phyloP scores from a whole-genome alignment of 1,139 yeast genomes.

The Pichia cactophila region DNA sequence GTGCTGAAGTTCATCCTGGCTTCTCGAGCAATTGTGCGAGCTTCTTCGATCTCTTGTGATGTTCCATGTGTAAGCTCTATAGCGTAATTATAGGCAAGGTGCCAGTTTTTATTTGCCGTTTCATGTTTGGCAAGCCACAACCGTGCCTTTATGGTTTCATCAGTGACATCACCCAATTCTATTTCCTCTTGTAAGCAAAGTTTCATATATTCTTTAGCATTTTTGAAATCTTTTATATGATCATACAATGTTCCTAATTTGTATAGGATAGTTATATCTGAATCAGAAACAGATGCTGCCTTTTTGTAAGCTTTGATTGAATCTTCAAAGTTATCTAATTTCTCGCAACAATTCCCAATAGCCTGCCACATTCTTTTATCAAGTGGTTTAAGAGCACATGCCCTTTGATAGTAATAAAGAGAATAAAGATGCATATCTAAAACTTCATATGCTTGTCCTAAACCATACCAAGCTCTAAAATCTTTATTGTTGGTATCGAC shows the following conservation, averaged over 20 bases:
- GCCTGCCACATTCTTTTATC: constrained; percentile 98
- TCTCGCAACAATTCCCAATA: constrained; percentile 82
- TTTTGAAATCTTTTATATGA: constrained; percentile 41
- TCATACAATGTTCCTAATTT: constrained; percentile 67
- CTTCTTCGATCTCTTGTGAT: constrained; percentile 84
- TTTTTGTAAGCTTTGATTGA: constrained; percentile 56
- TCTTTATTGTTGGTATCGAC: constrained; percentile 85
- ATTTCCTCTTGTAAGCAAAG: constrained; percentile 62
- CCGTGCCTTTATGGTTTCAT: constrained; percentile 75
- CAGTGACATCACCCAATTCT: constrained; percentile 55
- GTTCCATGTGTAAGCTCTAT: constrained; percentile 68
- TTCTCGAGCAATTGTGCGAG: constrained; percentile 74
- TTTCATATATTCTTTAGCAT: constrained; percentile 62
- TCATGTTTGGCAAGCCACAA: constrained; percentile 82
- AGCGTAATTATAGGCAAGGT: constrained; percentile 68
- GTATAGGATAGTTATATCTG: constrained; percentile 44
- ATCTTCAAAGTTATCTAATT: constrained; percentile 59
- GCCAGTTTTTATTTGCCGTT: constrained; percentile 47
- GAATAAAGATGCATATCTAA: constrained; percentile 93
- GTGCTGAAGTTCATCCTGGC: constrained; percentile 33
- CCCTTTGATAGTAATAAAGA: constrained; percentile 83
- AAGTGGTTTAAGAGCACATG: constrained; percentile 78
- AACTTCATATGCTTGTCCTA: constrained; percentile 97
- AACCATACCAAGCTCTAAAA: constrained; percentile 96
- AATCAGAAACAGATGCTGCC: constrained; percentile 43